Conservation (phyloP, 1,284 basidiomycete genomes). For the Ganoderma multipileum region DNA sequence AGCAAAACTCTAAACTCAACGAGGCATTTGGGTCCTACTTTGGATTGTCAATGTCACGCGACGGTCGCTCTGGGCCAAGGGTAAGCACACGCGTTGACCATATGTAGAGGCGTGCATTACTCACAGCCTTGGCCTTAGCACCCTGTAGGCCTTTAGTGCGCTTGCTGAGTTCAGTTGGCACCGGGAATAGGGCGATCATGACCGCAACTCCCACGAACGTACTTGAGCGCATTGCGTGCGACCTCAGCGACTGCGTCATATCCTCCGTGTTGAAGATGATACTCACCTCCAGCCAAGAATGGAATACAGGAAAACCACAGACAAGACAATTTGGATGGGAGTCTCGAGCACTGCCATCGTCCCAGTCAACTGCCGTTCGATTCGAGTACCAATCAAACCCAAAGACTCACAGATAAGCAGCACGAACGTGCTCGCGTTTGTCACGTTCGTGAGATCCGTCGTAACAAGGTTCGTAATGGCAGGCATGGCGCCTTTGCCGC, state of each 20-base stretch:
- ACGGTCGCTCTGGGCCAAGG: constrained; percentile 14
- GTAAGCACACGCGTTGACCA: constrained; percentile 24
- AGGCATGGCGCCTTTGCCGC: constrained; percentile 41
- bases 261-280: background rate
- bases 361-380: background rate
- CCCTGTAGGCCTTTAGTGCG: constrained; percentile 31
- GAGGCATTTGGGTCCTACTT: constrained; percentile 3
- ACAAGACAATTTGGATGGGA: constrained; percentile 45
- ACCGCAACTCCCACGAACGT: constrained; percentile 55
- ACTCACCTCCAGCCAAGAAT: constrained; percentile 52
- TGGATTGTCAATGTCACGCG: constrained; percentile 13
- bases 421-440: constrained; percentile 41
- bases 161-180: constrained; percentile 45
- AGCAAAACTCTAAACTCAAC: background rate
- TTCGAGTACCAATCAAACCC: background rate
- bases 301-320: constrained; percentile 49
- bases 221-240: constrained; percentile 27
- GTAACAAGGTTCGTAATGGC: constrained; percentile 51
- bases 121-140: constrained; percentile 4
- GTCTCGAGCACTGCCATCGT: constrained; percentile 35
- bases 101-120: constrained; percentile 29
- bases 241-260: background rate
- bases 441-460: constrained; percentile 41
- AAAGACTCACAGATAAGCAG: constrained; percentile 31
- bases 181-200: constrained; percentile 56